Conservation (phyloP, 1,284 basidiomycete genomes). For the Leccinum holopus region DNA sequence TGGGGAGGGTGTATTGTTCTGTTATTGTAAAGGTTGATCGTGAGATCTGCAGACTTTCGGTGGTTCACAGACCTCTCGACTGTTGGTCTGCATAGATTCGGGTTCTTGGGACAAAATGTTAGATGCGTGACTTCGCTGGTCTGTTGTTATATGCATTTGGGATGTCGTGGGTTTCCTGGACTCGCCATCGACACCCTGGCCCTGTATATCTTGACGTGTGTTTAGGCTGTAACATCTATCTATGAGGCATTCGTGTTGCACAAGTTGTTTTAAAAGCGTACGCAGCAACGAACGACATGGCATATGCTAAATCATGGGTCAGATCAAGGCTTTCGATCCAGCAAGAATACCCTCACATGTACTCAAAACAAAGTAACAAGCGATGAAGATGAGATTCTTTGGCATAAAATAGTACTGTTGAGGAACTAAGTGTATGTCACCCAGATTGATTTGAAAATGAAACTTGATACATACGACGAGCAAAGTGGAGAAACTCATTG, state of each 20-base stretch:
- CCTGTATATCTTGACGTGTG: conserved; percentile 47
- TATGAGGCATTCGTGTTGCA: conserved; percentile 8
- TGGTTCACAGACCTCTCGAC: conserved; percentile 15
- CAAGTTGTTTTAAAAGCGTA: conserved; percentile 31
- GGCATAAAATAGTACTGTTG: conserved; percentile 57
- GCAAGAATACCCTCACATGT: conserved; percentile 47
- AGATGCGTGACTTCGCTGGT: not conserved
- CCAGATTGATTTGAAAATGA: not conserved
- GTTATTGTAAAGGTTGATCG: conserved; percentile 3
- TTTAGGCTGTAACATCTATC: conserved; percentile 40
- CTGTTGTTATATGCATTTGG: conserved; percentile 3
- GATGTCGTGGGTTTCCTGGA: conserved; percentile 28
- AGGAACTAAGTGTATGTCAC: not conserved
- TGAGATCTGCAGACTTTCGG: not conserved
- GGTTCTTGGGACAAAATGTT: conserved; percentile 9
- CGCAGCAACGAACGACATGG: conserved; percentile 68
- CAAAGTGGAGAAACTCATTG: conserved; percentile 56
- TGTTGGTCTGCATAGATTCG: not conserved
- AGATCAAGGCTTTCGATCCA: not conserved
- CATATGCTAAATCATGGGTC: conserved; percentile 49
- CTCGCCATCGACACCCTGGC: conserved; percentile 45
- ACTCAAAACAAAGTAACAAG: conserved; percentile 60
- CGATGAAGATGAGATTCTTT: conserved; percentile 56
- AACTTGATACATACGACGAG: conserved; percentile 46
- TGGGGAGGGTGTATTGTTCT: conserved; percentile 2